These are phyloP conservation scores for Russula griseocarnosa DNA, from an alignment of 768 basidiomycete genomes.

Conservation along the genomic window DNA sequence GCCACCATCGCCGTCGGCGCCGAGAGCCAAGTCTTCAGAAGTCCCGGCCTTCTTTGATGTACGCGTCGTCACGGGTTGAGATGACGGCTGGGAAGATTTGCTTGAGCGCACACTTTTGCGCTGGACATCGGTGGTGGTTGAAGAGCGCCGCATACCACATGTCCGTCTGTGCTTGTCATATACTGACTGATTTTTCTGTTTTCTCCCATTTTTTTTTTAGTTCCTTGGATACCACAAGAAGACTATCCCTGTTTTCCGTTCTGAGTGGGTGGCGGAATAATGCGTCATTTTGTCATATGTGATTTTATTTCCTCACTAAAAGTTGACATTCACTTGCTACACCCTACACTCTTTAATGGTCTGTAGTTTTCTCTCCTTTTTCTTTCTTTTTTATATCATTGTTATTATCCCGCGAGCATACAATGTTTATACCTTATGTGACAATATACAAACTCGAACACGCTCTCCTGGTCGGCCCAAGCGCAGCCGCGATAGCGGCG, in stretches of 20 bases:
- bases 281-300: not conserved
- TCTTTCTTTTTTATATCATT: not conserved
- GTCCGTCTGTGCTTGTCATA: not conserved
- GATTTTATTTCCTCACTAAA: not conserved
- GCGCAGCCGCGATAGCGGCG: too few species aligned
- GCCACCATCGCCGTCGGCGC: conserved; percentile 33
- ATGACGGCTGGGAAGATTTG: conserved; percentile 80
- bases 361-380: too few species aligned
- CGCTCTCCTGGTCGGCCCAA: not conserved
- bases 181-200: conserved; percentile 5
- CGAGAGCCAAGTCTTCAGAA: conserved; percentile 38
- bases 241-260: not conserved
- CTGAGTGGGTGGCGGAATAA: too few species aligned
- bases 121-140: conserved; percentile 43
- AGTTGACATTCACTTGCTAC: too few species aligned
- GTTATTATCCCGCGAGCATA: conserved; percentile 10
- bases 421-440: conserved; percentile 19
- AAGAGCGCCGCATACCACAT: conserved; percentile 47
- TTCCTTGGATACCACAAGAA: conserved; percentile 8
- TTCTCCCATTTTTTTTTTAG: not conserved
- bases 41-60: conserved; percentile 66
- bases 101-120: conserved; percentile 51
- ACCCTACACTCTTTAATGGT: too few species aligned
- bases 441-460: not conserved
- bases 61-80: conserved; percentile 63